Evolutionary conservation across 257 asterid species (phyloP).

Genomic region (Thymus quinquecostatus): DNA sequence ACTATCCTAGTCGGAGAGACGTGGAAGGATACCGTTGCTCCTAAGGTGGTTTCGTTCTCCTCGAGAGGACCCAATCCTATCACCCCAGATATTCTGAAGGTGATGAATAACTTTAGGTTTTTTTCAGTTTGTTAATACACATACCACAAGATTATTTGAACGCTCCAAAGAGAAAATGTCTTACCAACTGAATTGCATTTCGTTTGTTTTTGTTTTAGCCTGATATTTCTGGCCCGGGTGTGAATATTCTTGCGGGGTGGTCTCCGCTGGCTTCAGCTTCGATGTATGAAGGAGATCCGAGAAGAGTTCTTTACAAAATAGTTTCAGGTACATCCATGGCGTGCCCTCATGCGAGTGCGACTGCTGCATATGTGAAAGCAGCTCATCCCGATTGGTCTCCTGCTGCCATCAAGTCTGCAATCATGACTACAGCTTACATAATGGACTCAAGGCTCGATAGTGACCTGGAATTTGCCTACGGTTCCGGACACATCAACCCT

Average conservation of each 20-base stretch:
- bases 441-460: slow-evolving; percentile 35
- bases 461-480: slow-evolving; percentile 36
- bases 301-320: slow-evolving; percentile 33
- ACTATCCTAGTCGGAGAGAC: slow-evolving; percentile 41
- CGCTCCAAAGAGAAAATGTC: no score
- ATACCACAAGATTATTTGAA: no score
- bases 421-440: slow-evolving; percentile 48
- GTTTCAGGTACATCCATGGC: slow-evolving; percentile 58
- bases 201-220: slow-evolving; percentile 26
- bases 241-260: slow-evolving; percentile 43
- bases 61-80: slow-evolving; percentile 50
- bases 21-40: slow-evolving; percentile 47
- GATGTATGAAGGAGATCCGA: slow-evolving; percentile 22
- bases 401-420: slow-evolving; percentile 55
- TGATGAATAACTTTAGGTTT: neutral
- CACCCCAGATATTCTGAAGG: slow-evolving; percentile 40
- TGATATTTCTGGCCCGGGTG: slow-evolving; percentile 43
- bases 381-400: slow-evolving; percentile 53
- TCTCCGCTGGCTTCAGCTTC: slow-evolving; percentile 39
- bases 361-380: slow-evolving; percentile 55
- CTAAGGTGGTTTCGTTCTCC: slow-evolving; percentile 42
- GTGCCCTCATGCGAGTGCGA: slow-evolving; percentile 47
- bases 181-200: no score
- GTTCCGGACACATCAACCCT: slow-evolving; percentile 41
- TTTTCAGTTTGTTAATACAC: no score